Base-by-base conservation (phyloP, 139 green algal genomes). In the Coccomyxa sp. region DNA sequence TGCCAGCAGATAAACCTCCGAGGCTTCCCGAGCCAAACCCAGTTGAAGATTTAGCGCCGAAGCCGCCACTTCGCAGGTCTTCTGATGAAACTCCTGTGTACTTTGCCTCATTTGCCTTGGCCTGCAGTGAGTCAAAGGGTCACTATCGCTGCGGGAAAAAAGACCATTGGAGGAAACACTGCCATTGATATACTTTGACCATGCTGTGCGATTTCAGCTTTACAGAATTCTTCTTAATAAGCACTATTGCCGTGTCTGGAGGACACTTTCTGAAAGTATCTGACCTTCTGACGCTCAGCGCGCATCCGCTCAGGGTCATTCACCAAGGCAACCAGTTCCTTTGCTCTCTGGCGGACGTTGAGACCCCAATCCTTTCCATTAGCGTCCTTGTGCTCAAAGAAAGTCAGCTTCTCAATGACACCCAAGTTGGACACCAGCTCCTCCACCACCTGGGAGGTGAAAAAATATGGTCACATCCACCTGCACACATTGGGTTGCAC, bases 261-360 rank as follows among this genome's bases (percentile, higher is more conserved):
- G 21, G 9, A 71, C 18, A 25, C 63, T 28, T 28, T 28, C 63
- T 14, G 63, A 0, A 67, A 67, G 16, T 51, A 16, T 1, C n/a
- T 10, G 82, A 91, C 93, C 89, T 97, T 97, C 0, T 92, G 81
- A 21, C 94, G 85, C 87, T 97, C 94, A 27, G 89, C 86, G 32
- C 84, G 81, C 4, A 97, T 77, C 28, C 88, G 84, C 30, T 95
- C 86, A 0, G 78, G 68, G 75, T 94, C 89, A 71, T 79, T 85
- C 9, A 97, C 84, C 13, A 98, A 91, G 18, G 84, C 68, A 28
- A 86, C 84, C 15, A 98, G 83, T 75, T 95, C 91, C 38, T 93
- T 91, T 0, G 95, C 95, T 16, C 95, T 89, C 87, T 97, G 93
- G 38, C 95, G 89, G 77, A 98, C 95, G 84, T 98, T 98, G 78